Conservation (phyloP, 495 filamentous ascomycete species). For the Penicillium longicatenatum region DNA sequence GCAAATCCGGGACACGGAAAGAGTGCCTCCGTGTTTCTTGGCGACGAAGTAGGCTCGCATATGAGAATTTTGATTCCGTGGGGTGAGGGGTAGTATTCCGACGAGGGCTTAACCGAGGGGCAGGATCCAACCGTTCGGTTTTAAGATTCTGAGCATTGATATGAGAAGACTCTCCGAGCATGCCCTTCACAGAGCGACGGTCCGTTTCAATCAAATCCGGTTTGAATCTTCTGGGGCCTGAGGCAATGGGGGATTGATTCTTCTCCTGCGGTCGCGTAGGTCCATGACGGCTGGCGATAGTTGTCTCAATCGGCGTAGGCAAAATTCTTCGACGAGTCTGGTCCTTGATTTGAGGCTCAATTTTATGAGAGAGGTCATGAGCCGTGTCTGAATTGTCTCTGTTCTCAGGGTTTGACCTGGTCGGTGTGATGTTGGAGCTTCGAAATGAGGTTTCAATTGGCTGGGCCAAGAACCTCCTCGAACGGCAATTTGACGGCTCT, state of each 20-base stretch:
- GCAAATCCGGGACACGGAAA: conserved; percentile 56
- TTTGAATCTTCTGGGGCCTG: conserved; percentile 49
- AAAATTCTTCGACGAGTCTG: conserved; percentile 21
- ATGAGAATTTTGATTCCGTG: conserved; percentile 51
- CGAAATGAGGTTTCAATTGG: conserved; percentile 68
- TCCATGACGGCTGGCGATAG: conserved; percentile 23
- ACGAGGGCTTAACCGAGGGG: neutral
- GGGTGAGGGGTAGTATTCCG: conserved; percentile 1
- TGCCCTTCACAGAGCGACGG: conserved; percentile 44
- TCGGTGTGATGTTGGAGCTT: conserved; percentile 51
- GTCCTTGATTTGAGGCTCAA: conserved; percentile 13
- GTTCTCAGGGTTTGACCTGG: neutral
- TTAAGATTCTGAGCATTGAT: conserved; percentile 15
- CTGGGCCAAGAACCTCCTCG: conserved; percentile 55
- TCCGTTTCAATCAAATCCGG: conserved; percentile 62
- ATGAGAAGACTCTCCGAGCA: conserved; percentile 25
- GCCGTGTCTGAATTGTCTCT: neutral
- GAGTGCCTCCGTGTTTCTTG: conserved; percentile 51
- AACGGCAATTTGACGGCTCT: neutral
- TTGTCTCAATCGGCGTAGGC: conserved; percentile 36
- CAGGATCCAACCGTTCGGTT: neutral
- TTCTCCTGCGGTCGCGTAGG: conserved; percentile 6
- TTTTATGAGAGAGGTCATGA: conserved; percentile 7
- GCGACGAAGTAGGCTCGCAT: conserved; percentile 42
- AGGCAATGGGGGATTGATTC: conserved; percentile 11